Evolutionary conservation across 441 rosid species (phyloP).

Genomic region (Pelargonium fulgidum): DNA sequence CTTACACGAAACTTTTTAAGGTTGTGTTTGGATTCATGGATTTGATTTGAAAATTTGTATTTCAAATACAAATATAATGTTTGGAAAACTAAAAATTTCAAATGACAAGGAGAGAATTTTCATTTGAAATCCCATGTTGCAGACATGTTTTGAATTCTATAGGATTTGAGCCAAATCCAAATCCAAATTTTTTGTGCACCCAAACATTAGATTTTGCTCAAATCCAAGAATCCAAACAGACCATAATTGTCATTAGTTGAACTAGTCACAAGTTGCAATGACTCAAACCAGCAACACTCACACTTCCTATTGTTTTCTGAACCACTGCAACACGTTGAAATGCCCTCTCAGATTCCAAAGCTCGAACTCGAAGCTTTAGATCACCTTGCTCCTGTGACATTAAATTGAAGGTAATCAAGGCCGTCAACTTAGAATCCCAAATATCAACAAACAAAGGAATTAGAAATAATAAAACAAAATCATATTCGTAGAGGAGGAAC

Average conservation of each 20-base stretch:
- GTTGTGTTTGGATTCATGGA: too few species aligned
- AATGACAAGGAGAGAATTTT: too few species aligned
- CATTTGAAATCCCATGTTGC: too few species aligned
- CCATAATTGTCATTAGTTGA: background rate
- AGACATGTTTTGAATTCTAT: too few species aligned
- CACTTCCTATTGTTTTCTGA: slow-evolving; percentile 94
- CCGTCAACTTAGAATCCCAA: slow-evolving; percentile 10
- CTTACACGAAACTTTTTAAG: background rate
- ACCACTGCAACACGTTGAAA: slow-evolving; percentile 95
- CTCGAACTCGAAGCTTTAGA: slow-evolving; percentile 88
- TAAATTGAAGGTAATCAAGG: slow-evolving; percentile 6
- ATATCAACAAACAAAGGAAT: background rate
- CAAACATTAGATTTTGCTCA: too few species aligned
- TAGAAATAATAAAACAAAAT: slow-evolving; percentile 7
- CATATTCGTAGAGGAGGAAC: slow-evolving; percentile 14
- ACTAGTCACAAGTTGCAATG: background rate
- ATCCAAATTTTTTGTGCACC: too few species aligned
- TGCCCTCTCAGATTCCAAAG: slow-evolving; percentile 91
- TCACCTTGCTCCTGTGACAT: slow-evolving; percentile 91
- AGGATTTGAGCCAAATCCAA: too few species aligned
- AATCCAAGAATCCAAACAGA: too few species aligned
- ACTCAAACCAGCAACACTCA: slow-evolving; percentile 34
- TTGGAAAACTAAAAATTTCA: too few species aligned
- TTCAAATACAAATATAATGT: too few species aligned
- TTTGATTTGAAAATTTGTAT: too few species aligned